Percentiles rank a stretch among this genome's conserved stretches.
phyloP scores from a whole-genome alignment of 805 yeast species.

The Zygoascus tannicola region DNA sequence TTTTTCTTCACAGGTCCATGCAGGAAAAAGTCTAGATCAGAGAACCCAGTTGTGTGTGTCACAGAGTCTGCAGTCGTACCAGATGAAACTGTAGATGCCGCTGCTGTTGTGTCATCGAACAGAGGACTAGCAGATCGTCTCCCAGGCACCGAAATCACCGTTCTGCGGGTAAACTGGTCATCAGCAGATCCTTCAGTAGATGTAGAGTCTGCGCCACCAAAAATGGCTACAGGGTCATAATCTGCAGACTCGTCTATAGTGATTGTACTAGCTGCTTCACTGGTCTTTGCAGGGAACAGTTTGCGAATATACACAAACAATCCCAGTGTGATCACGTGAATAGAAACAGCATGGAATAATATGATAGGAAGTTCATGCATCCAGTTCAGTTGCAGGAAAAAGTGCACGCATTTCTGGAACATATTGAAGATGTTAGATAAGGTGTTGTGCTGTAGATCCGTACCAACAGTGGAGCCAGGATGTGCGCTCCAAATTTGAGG shows the following conservation, averaged over 20 bases:
- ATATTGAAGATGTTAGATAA: conserved; percentile 17
- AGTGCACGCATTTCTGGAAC: conserved; percentile 12
- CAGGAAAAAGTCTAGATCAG: conserved; percentile 16
- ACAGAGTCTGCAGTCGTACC: conserved; percentile 12
- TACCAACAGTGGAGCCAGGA: not conserved
- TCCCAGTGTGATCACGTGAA: conserved; percentile 27
- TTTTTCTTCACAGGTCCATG: conserved; percentile 20
- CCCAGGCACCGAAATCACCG: too few relatives aligned
- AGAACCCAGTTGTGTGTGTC: not conserved
- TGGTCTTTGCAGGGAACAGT: conserved; percentile 19
- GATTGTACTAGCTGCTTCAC: conserved; percentile 1
- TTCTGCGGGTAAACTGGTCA: too few relatives aligned
- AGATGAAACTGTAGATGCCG: not conserved
- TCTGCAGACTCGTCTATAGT: not conserved
- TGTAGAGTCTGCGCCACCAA: conserved; percentile 5
- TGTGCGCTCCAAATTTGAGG: not conserved
- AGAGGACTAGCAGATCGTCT: too few relatives aligned
- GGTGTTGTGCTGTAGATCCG: conserved; percentile 18
- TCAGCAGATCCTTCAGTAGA: too few relatives aligned
- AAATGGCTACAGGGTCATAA: conserved; percentile 6
- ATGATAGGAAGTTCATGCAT: conserved; percentile 19
- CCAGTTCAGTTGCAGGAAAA: conserved; percentile 23
- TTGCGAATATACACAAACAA: conserved; percentile 22
- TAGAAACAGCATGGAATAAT: conserved; percentile 24
- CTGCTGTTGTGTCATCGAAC: not conserved